Evolutionary conservation across 257 asterid genomes (phyloP).

Genomic region (Prunella vulgaris): DNA sequence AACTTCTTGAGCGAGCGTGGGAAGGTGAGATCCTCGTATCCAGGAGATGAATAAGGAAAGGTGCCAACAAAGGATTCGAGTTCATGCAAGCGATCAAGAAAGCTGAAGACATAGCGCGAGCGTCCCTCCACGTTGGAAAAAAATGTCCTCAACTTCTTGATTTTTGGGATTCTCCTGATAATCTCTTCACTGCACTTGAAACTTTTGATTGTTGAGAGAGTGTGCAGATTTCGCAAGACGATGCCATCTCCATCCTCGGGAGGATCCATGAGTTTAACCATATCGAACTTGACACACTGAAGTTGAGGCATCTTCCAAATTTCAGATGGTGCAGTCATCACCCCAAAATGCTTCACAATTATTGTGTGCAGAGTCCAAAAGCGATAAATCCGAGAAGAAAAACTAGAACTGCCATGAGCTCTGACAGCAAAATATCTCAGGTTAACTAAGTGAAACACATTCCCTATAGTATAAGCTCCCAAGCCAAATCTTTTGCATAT

Average conservation of each 20-base stretch:
- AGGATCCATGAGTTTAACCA: not conserved
- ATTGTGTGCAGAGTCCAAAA: not conserved
- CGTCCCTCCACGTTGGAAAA: no score
- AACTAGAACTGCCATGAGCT: not conserved
- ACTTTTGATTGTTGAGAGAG: not conserved
- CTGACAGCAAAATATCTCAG: not conserved
- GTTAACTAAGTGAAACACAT: not conserved
- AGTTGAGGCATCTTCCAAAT: not conserved
- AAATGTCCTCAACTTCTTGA: not conserved
- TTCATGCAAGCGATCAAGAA: not conserved
- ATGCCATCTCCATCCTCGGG: not conserved
- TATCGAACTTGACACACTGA: not conserved
- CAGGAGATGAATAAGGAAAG: not conserved
- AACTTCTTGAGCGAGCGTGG: not conserved
- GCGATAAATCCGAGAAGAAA: not conserved
- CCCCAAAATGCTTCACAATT: not conserved
- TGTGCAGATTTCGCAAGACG: not conserved
- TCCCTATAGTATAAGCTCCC: not conserved
- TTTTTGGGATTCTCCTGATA: not conserved
- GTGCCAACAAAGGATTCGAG: not conserved
- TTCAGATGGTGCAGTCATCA: not conserved
- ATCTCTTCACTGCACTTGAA: not conserved
- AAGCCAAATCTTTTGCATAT: no score
- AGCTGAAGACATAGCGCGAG: no score
- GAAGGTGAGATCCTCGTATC: not conserved